These are phyloP conservation scores for Colletotrichum sp. DNA, from an alignment of 2,329 filamentous ascomycete genomes.

Conservation along the genomic window DNA sequence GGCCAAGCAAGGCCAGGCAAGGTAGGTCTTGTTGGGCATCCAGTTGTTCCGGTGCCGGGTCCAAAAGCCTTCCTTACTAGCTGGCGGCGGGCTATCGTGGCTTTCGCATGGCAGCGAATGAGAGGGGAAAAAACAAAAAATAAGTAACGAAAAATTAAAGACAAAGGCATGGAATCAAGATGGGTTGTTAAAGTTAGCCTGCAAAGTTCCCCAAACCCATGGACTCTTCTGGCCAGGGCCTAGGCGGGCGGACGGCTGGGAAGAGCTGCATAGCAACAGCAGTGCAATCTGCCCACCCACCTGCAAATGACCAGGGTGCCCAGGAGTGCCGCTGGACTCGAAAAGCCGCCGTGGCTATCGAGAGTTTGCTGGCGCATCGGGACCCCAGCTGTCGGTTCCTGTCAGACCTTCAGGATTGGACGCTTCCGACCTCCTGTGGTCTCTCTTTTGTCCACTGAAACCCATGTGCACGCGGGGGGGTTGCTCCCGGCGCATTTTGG, in stretches of 20 bases:
- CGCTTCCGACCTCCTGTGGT: not conserved
- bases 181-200: not conserved
- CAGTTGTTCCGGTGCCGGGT: not conserved
- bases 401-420: slow-evolving; percentile 7
- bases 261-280: not conserved
- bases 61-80: not conserved
- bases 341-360: not conserved
- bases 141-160: not conserved
- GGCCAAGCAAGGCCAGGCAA: too few species aligned
- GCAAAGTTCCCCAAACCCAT: slow-evolving; percentile 9
- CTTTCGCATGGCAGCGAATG: not conserved
- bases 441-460: not conserved
- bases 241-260: not conserved
- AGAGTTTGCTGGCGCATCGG: slow-evolving; percentile 17
- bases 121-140: not conserved
- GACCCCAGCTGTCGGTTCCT: slow-evolving; percentile 2
- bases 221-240: slow-evolving; percentile 12
- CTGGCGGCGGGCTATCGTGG: not conserved
- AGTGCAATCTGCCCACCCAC: not conserved
- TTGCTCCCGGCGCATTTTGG: not conserved
- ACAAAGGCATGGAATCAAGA: not conserved
- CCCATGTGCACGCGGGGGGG: not conserved
- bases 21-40: not conserved
- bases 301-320: not conserved
- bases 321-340: not conserved